phyloP scores from a whole-genome alignment of 371 early-diverging fungal species.

The Mucor lusitanicus region DNA sequence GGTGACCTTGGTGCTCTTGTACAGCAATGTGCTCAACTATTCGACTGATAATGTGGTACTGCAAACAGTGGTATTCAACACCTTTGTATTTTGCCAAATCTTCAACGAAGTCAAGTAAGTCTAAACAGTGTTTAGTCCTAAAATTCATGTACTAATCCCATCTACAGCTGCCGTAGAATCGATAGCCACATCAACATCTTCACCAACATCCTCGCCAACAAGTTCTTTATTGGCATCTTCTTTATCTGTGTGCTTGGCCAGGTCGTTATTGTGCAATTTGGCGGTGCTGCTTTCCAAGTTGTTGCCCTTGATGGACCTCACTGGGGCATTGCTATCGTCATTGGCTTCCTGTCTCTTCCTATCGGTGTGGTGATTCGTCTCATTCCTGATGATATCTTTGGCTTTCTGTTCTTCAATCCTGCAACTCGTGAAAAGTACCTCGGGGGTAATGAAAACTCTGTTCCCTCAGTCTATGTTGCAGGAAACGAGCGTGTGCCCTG shows the following conservation, averaged over 20 bases:
- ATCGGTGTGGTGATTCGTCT: conserved; percentile 72
- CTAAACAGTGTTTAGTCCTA: too few relatives aligned
- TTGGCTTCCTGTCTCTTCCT: conserved; percentile 67
- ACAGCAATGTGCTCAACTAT: conserved; percentile 39
- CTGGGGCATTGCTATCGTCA: conserved; percentile 61
- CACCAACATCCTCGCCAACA: conserved; percentile 49
- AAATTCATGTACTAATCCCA: too few relatives aligned
- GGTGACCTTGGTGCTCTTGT: conserved; percentile 52
- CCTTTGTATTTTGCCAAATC: conserved; percentile 81
- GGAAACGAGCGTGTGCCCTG: conserved; percentile 34
- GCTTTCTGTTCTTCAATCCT: conserved; percentile 29
- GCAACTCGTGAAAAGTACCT: conserved; percentile 30
- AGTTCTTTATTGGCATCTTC: conserved; percentile 58
- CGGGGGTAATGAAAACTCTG: conserved; percentile 1
- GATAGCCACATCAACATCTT: conserved; percentile 63
- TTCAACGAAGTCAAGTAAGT: conserved; percentile 81
- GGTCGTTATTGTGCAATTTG: conserved; percentile 59
- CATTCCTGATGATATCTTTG: conserved; percentile 53
- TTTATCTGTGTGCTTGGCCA: conserved; percentile 55
- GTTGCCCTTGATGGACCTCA: conserved; percentile 54
- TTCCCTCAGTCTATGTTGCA: conserved; percentile 31
- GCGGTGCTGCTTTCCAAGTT: conserved; percentile 58
- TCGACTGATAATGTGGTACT: conserved; percentile 39
- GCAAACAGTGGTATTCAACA: conserved; percentile 73
- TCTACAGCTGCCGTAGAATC: conserved; percentile 66